Base-by-base conservation (phyloP, 176 grass and related monocot genomes). In the Bonia amplexicaulis region DNA sequence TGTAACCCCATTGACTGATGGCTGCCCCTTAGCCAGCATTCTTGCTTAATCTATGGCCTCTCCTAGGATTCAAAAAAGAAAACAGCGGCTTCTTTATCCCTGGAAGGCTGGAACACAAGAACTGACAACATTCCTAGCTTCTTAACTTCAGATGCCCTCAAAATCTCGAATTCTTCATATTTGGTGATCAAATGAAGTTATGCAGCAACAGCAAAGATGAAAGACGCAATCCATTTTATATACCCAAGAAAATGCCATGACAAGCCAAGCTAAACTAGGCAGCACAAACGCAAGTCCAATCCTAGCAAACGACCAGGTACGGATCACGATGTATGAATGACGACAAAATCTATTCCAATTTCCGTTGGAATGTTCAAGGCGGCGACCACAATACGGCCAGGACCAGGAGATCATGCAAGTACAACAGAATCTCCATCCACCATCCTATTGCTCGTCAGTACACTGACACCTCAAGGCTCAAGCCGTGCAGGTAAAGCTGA, bases 271-370 rank as follows among this genome's bases (percentile, higher is more conserved):
- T 9, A 45, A 74, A 54, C 8, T 46, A 45, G 72, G 45, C 73
- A 35, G 39, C 25, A 42, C 14, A 16, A 2, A 66, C 33, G 12
- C 53, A 27, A 20, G 20, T 66, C 55, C 20, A 42, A 49, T 57
- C 58, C 20, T 66, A 72, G 64, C 10, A 81, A 80, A 68, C 1
- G 62, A 4, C 63, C 12, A 23, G 66, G n/a, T 35, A 19, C 19
- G 82, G 15, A 51, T 29, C 84, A 87, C 79, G 67, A 74, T 35
- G 49, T 23, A 74, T 68, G 60, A 25, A 25, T 79, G 60, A 59
- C 16, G 80, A 84, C 74, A 90, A 74, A 85, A 51, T 71, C 71
- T 49, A 53, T 27, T 60, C 79, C 25, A 40, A 69, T 35, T 42
- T 52, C 35, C 48, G 25, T 87, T 67, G 85, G 78, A 67, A 81